A percentile compares a stretch with the other conserved stretches of the same genome.
phyloP scores from a whole-genome alignment of 495 filamentous ascomycete genomes.

The Letharia lupina region DNA sequence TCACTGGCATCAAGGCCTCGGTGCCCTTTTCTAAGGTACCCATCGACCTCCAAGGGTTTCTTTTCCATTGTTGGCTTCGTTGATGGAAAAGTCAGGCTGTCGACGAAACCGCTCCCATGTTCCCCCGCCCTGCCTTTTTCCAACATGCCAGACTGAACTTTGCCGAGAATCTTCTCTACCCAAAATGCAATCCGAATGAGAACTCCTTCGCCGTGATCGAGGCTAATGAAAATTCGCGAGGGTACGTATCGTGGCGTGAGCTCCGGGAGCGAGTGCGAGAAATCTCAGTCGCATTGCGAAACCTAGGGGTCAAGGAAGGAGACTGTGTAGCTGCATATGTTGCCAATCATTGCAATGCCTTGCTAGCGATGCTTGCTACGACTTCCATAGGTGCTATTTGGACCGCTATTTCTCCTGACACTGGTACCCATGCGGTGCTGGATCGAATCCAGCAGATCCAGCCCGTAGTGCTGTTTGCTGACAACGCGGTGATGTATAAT shows the following conservation, averaged over 20 bases:
- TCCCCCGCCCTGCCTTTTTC: constrained; percentile 82
- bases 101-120: constrained; percentile 56
- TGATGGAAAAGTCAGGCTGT: constrained; percentile 49
- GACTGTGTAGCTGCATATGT: constrained; percentile 79
- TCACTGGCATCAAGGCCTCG: constrained; percentile 64
- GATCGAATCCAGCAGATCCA: constrained; percentile 77
- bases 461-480: constrained; percentile 71
- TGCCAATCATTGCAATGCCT: constrained; percentile 74
- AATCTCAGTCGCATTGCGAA: constrained; percentile 62
- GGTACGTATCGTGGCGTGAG: constrained; percentile 69
- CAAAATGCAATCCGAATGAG: constrained; percentile 49
- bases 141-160: constrained; percentile 72
- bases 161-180: constrained; percentile 84
- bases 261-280: constrained; percentile 66
- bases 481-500: constrained; percentile 83
- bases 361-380: constrained; percentile 79
- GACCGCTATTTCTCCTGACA: constrained; percentile 83
- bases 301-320: constrained; percentile 52
- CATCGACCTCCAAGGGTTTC: constrained; percentile 17
- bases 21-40: constrained; percentile 49
- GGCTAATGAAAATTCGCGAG: constrained; percentile 60
- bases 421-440: constrained; percentile 68
- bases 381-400: constrained; percentile 78
- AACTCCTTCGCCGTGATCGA: constrained; percentile 58
- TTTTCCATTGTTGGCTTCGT: constrained; percentile 4